Base-by-base conservation (phyloP, 805 yeast genomes). In the Schizosaccharomyces cryophilus region DNA sequence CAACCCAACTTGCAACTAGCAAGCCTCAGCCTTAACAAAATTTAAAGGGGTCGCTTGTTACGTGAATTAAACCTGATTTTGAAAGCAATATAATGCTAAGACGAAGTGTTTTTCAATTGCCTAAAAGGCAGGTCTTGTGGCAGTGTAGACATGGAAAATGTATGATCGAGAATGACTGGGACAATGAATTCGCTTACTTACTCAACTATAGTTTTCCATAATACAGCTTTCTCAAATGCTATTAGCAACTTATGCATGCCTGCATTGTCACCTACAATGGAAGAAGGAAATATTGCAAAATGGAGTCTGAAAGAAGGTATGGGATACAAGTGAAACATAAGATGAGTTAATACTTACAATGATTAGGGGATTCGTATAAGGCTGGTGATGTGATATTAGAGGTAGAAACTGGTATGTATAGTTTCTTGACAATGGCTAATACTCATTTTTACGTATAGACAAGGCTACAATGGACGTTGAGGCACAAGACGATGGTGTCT, bases 181-280 rank as follows among this genome's bases (percentile, higher is more conserved):
- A 45, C 26, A 45, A 42, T 19, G 5, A 17, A 9, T 19, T 45
- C 3, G 17, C 9, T 15, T 19, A 24, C 21, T 19, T 3, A 45
- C 7, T 15, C 26, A 6, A 19, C n/a, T 1, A 29, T 48, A 59
- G 61, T 7, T 24, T 59, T 59, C 54, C 61, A 59, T 40, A 19
- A 19, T 47, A 19, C 61, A 15, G n/a, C 54, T 19, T 19, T 42
- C 13, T 15, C n/a, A 19, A 17, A 17, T 58, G 71, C 68, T 4
- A 74, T 74, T 35, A 47, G 65, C 40, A 69, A 68, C 62, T 87
- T 87, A 73, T 82, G 77, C 61, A 90, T 90, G 97, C 98, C 98
- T 3, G 96, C 98, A 30, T 87, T 90, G 96, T 89, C 96, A 4
- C 98, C 98, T 54, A 90, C 98, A 5, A 90, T 90, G 98, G 87